Evolutionary conservation across 257 asterid species (phyloP).

Genomic region (Lavandula angustifolia): DNA sequence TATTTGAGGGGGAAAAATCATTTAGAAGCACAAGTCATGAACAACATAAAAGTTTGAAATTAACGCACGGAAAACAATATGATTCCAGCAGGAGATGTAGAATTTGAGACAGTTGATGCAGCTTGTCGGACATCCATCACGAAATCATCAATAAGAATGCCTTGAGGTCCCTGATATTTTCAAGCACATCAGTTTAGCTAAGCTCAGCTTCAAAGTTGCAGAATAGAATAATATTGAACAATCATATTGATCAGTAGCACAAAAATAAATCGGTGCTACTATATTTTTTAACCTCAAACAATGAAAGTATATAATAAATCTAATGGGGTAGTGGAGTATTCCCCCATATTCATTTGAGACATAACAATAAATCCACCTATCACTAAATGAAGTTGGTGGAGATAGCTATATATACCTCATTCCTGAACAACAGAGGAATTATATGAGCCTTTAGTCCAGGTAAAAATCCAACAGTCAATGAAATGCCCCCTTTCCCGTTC

Average conservation of each 20-base stretch:
- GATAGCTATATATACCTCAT: slow-evolving; percentile 39
- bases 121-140: slow-evolving; percentile 58
- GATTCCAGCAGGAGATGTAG: slow-evolving; percentile 70
- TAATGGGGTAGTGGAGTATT: slow-evolving; percentile 13
- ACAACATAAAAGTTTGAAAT: neutral
- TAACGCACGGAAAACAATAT: slow-evolving; percentile 69
- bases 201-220: slow-evolving; percentile 18
- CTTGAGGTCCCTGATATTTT: slow-evolving; percentile 36
- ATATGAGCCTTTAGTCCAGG: slow-evolving; percentile 64
- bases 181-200: slow-evolving; percentile 30
- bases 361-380: slow-evolving; percentile 26
- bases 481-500: slow-evolving; percentile 43
- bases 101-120: slow-evolving; percentile 56
- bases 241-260: neutral
- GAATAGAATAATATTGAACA: slow-evolving; percentile 10
- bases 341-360: slow-evolving; percentile 7
- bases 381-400: slow-evolving; percentile 11
- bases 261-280: neutral
- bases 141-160: slow-evolving; percentile 55
- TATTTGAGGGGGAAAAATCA: neutral
- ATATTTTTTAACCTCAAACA: slow-evolving; percentile 18
- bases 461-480: slow-evolving; percentile 68
- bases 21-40: slow-evolving; percentile 4
- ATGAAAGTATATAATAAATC: slow-evolving; percentile 9
- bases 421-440: slow-evolving; percentile 43